Percentiles rank a stretch among this genome's conserved stretches.
These are phyloP conservation scores for Starmerella geochares DNA, from an alignment of 805 yeast species.

Conservation along the genomic window DNA sequence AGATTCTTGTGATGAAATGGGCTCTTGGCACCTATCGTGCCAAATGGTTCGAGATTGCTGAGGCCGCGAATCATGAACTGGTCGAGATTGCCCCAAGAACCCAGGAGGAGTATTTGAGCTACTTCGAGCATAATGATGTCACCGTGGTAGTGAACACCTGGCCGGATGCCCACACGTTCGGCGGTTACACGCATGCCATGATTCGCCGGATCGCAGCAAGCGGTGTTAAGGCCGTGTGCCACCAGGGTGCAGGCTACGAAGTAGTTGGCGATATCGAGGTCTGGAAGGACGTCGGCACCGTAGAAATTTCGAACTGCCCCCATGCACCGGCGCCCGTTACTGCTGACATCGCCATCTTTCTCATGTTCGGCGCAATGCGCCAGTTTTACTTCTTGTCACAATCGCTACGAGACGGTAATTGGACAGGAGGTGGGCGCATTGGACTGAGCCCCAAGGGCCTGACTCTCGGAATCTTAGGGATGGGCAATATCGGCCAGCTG, in stretches of 20 bases:
- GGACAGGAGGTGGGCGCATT: constrained; percentile 31
- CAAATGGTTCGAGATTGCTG: constrained; percentile 11
- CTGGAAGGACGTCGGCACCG: constrained; percentile 33
- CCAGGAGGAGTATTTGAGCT: constrained; percentile 19
- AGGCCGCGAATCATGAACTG: constrained; percentile 13
- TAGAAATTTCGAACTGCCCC: constrained; percentile 46
- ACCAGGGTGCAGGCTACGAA: constrained; percentile 55
- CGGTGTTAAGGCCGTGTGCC: constrained; percentile 34
- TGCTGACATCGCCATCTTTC: constrained; percentile 45
- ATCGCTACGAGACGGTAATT: constrained; percentile 37
- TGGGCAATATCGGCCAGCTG: constrained; percentile 54
- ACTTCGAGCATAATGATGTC: constrained; percentile 18
- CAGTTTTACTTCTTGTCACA: constrained; percentile 37
- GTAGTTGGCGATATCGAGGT: constrained; percentile 38
- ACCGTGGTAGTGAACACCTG: constrained; percentile 23
- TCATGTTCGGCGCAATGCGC: constrained; percentile 43
- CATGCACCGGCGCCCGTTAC: constrained; percentile 45
- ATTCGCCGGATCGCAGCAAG: constrained; percentile 16
- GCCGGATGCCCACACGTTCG: constrained; percentile 21
- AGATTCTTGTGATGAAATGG: constrained; percentile 10
- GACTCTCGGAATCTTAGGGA: constrained; percentile 47
- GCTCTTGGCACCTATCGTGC: constrained; percentile 9
- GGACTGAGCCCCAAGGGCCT: constrained; percentile 43
- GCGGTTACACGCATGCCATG: constrained; percentile 23
- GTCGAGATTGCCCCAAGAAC: constrained; percentile 13